Evolutionary conservation across 768 basidiomycete species (phyloP).

Genomic region (Tremella yokohamensis): DNA sequence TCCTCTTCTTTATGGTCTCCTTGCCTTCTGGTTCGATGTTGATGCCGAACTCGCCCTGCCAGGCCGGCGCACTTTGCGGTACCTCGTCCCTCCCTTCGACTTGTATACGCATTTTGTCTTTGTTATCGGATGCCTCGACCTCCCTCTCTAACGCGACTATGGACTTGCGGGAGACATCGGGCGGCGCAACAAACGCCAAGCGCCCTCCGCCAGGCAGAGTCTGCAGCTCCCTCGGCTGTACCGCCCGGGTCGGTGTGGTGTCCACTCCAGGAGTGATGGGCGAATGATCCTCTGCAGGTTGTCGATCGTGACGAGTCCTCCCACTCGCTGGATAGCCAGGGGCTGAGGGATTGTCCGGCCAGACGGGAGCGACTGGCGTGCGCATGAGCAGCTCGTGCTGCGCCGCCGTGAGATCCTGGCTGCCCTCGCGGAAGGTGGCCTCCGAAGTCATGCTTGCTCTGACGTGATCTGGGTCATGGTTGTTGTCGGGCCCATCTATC

Average conservation of each 20-base stretch:
- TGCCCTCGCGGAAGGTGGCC: no score
- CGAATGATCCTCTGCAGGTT: neutral
- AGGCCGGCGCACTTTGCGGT: conserved; percentile 23
- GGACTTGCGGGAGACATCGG: conserved; percentile 14
- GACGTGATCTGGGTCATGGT: no score
- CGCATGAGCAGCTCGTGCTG: no score
- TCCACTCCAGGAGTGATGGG: neutral
- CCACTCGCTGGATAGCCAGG: neutral
- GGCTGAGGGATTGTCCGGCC: no score
- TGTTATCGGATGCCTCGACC: neutral
- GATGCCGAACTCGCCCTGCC: conserved; percentile 27
- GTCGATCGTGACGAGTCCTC: neutral
- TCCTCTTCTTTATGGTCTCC: conserved; percentile 17
- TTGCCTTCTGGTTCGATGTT: conserved; percentile 13
- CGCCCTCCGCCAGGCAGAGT: conserved; percentile 4
- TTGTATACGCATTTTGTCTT: neutral
- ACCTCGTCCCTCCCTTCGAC: neutral
- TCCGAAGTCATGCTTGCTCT: no score
- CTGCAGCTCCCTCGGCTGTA: neutral
- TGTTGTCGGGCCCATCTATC: no score
- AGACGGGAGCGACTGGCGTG: no score
- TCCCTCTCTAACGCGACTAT: conserved; percentile 15
- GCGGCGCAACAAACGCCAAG: conserved; percentile 15
- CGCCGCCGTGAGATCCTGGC: no score
- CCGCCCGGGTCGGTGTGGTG: conserved; percentile 11